These are phyloP conservation scores for Pyrenophora teres DNA, from an alignment of 2,329 filamentous ascomycete genomes.

Conservation along the genomic window DNA sequence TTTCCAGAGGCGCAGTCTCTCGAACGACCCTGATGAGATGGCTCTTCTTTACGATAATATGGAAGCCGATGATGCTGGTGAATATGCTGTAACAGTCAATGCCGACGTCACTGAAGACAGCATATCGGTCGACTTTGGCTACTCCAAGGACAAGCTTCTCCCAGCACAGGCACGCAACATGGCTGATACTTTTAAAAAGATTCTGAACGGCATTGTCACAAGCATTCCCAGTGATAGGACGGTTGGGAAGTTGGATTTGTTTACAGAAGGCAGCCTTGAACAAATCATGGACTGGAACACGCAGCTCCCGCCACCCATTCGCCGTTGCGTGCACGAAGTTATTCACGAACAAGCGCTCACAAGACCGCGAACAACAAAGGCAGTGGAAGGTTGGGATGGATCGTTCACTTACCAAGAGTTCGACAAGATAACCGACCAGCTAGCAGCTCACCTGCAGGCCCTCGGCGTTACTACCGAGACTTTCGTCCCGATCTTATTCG, in stretches of 20 bases:
- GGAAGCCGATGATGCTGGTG: slow-evolving; percentile 43
- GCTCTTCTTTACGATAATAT: slow-evolving; percentile 40
- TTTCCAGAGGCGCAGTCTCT: slow-evolving; percentile 37
- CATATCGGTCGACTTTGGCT: slow-evolving; percentile 39
- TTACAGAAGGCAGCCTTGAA: slow-evolving; percentile 26
- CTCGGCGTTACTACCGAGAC: slow-evolving; percentile 36
- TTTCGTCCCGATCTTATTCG: slow-evolving; percentile 45
- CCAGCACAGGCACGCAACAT: slow-evolving; percentile 36
- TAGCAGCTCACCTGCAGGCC: slow-evolving; percentile 32
- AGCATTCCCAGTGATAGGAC: slow-evolving; percentile 22
- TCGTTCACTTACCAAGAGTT: slow-evolving; percentile 42
- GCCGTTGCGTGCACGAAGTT: slow-evolving; percentile 37
- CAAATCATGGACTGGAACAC: slow-evolving; percentile 39
- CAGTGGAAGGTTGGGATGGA: slow-evolving; percentile 39
- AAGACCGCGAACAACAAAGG: slow-evolving; percentile 35
- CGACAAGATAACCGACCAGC: slow-evolving; percentile 34
- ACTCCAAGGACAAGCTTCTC: slow-evolving; percentile 38
- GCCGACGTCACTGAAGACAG: slow-evolving; percentile 38
- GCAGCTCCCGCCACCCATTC: slow-evolving; percentile 30
- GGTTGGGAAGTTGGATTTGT: slow-evolving; percentile 32
- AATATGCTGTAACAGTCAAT: slow-evolving; percentile 44
- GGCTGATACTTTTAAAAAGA: slow-evolving; percentile 38
- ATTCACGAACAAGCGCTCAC: slow-evolving; percentile 37
- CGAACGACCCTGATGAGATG: slow-evolving; percentile 30
- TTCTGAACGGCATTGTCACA: slow-evolving; percentile 27